phyloP scores from a whole-genome alignment of 208 protist genomes.

The Naegleria gruberi region DNA sequence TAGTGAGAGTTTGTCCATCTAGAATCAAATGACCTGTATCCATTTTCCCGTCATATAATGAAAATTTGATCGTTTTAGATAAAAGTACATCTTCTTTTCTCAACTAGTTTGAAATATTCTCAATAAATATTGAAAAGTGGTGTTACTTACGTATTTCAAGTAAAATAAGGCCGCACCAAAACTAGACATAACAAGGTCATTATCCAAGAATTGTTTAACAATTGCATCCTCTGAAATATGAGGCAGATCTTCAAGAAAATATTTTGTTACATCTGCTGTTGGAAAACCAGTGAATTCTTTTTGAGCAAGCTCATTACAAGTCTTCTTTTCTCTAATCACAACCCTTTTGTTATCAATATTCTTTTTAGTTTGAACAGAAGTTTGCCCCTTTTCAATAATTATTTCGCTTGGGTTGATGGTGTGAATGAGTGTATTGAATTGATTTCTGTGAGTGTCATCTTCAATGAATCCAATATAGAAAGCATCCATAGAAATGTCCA shows the following conservation, averaged over 20 bases:
- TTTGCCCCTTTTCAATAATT: slow-evolving; percentile 24
- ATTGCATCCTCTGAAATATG: background rate
- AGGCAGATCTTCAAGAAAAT: background rate
- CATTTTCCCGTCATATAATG: slow-evolving; percentile 25
- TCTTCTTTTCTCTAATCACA: background rate
- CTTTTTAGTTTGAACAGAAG: background rate
- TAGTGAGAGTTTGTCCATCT: slow-evolving; percentile 30
- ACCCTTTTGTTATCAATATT: background rate
- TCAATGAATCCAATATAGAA: slow-evolving; percentile 26
- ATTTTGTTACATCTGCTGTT: background rate
- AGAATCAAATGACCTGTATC: slow-evolving; percentile 17
- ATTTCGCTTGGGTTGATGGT: slow-evolving; percentile 34
- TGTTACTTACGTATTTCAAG: background rate
- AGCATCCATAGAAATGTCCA: slow-evolving; percentile 32
- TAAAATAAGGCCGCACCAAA: slow-evolving; percentile 23
- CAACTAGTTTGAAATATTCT: too few relatives aligned
- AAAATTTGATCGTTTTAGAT: slow-evolving; percentile 8
- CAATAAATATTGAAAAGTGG: slow-evolving; percentile 1
- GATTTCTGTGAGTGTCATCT: slow-evolving; percentile 7
- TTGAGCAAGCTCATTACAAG: background rate
- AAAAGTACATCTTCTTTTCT: background rate
- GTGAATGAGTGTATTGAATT: slow-evolving; percentile 42
- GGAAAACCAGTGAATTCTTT: background rate
- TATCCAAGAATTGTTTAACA: slow-evolving; percentile 6
- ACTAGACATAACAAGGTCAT: slow-evolving; percentile 26